Conservation (phyloP, 2,329 filamentous ascomycete species). For the Neobulgaria alba region DNA sequence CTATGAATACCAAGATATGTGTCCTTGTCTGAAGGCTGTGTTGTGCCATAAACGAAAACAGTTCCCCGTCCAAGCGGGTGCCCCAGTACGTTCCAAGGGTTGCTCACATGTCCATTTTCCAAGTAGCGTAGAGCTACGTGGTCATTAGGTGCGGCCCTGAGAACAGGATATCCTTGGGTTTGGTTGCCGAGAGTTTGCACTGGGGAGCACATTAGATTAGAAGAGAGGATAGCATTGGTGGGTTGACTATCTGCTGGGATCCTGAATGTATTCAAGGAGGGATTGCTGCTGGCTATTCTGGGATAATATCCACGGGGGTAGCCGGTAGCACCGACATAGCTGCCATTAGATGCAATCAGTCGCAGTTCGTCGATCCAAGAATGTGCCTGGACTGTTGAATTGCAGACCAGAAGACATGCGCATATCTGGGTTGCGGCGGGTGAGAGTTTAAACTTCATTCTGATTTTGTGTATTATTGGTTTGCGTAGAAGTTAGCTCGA, state of each 20-base stretch:
- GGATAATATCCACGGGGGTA: conserved; percentile 64
- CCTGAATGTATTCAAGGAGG: conserved; percentile 52
- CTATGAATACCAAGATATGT: conserved; percentile 58
- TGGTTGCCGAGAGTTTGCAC: conserved; percentile 45
- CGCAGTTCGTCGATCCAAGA: conserved; percentile 75
- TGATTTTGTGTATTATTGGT: background rate
- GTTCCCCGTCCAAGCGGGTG: conserved; percentile 60
- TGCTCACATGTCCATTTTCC: conserved; percentile 71
- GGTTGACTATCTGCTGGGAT: conserved; percentile 45
- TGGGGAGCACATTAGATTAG: conserved; percentile 54
- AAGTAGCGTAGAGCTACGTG: conserved; percentile 58
- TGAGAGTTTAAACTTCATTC: conserved; percentile 11
- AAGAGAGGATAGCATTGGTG: conserved; percentile 36
- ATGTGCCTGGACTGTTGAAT: conserved; percentile 44
- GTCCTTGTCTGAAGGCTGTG: conserved; percentile 43
- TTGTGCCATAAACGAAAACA: conserved; percentile 68
- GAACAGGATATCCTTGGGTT: conserved; percentile 11
- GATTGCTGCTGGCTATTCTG: conserved; percentile 53
- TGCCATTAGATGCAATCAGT: conserved; percentile 64
- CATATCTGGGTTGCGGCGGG: conserved; percentile 8
- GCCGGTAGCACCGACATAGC: conserved; percentile 61
- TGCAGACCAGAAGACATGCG: conserved; percentile 14
- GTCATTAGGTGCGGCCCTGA: conserved; percentile 47
- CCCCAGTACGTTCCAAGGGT: conserved; percentile 43
- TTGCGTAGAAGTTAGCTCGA: conserved; percentile 1